These are phyloP conservation scores for Solanum acaule DNA, from an alignment of 257 asterid species.

Conservation along the genomic window DNA sequence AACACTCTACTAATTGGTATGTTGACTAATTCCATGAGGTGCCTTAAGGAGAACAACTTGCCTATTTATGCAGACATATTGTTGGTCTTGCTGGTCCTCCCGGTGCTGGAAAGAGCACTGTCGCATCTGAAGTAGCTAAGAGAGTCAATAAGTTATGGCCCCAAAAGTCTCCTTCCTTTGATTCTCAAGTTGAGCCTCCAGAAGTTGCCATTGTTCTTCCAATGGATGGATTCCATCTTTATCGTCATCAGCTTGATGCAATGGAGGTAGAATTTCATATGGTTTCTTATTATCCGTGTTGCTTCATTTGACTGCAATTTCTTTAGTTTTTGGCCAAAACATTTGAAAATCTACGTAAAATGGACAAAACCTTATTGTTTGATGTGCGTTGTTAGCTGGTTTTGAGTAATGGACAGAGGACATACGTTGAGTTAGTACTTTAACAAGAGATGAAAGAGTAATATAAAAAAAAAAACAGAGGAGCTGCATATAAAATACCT, in stretches of 20 bases:
- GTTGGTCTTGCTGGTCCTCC: conserved; percentile 97
- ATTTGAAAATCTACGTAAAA: not conserved
- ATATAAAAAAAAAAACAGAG: not conserved
- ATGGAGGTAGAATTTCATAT: conserved; percentile 55
- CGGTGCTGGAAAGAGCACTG: conserved; percentile 89
- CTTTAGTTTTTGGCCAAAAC: not conserved
- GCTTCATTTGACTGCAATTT: not conserved
- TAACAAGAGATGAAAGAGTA: not conserved
- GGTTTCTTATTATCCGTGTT: not conserved
- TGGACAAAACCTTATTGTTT: not conserved
- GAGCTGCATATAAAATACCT: not conserved
- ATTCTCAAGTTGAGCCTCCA: conserved; percentile 69
- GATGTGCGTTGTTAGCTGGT: not conserved
- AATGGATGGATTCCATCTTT: conserved; percentile 98
- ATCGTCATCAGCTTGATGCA: conserved; percentile 76
- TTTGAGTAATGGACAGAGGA: not conserved
- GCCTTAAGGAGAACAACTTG: not conserved
- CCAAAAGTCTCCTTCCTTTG: conserved; percentile 42
- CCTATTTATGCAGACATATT: conserved; percentile 49
- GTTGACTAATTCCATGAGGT: not conserved
- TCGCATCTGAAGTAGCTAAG: conserved; percentile 64
- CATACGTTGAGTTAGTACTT: not conserved
- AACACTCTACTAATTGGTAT: not conserved
- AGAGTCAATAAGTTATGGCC: conserved; percentile 81
- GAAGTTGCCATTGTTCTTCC: conserved; percentile 78